A percentile compares a stretch with the other conserved stretches of the same genome.
Evolutionary conservation across 306 rosid species (phyloP).

Genomic region (Castanea sativa): DNA sequence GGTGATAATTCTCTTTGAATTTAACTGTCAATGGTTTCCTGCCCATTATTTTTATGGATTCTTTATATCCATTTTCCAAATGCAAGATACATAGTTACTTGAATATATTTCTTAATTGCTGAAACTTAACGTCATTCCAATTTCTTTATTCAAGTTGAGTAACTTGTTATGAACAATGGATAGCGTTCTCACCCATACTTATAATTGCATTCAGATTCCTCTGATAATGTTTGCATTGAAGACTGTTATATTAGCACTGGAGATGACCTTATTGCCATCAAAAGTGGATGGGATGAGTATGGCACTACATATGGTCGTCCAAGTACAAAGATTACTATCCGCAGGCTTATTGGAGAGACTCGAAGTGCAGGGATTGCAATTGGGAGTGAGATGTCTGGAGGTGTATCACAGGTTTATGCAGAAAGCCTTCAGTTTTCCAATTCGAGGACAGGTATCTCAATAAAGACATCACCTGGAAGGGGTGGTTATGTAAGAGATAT

Average conservation of each 20-base stretch:
- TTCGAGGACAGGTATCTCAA: slow-evolving; percentile 50
- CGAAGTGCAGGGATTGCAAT: slow-evolving; percentile 69
- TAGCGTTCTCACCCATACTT: slow-evolving; percentile 19
- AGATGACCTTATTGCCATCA: slow-evolving; percentile 76
- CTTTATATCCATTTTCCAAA: neutral
- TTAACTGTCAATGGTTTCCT: neutral
- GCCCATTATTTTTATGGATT: neutral
- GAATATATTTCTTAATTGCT: neutral
- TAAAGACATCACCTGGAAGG: slow-evolving; percentile 82
- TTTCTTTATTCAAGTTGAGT: neutral
- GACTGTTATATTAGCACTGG: slow-evolving; percentile 82
- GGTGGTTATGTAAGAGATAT: slow-evolving; percentile 77
- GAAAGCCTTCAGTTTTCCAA: slow-evolving; percentile 50
- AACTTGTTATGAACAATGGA: neutral
- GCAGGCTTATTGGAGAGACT: slow-evolving; percentile 51
- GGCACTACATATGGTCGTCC: slow-evolving; percentile 70
- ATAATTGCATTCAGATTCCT: slow-evolving; percentile 54
- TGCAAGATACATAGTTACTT: neutral
- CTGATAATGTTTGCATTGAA: slow-evolving; percentile 69
- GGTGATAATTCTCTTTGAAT: neutral
- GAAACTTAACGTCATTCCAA: neutral
- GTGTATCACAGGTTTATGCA: slow-evolving; percentile 63
- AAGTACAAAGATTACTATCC: slow-evolving; percentile 53
- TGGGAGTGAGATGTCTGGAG: slow-evolving; percentile 92
- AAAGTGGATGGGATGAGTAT: slow-evolving; percentile 88